phyloP scores from a whole-genome alignment of 306 rosid species.

The Prunus fruticosa region DNA sequence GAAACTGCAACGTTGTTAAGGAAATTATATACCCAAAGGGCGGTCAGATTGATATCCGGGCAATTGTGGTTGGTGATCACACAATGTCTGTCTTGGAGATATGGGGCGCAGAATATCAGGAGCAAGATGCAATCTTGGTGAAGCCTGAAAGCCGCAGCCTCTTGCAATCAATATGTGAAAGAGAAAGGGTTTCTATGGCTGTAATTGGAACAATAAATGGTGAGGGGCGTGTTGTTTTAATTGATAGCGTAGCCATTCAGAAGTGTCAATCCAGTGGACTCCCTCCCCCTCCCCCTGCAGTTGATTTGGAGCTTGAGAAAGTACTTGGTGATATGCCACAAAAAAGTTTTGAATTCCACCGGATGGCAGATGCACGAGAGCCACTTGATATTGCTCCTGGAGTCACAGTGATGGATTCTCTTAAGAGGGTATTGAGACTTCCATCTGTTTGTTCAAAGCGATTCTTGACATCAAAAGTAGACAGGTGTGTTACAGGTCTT shows the following conservation, averaged over 20 bases:
- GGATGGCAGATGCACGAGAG: conserved; percentile 50
- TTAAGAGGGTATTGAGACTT: conserved; percentile 77
- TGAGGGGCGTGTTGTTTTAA: conserved; percentile 64
- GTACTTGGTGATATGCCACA: conserved; percentile 95
- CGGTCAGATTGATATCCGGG: conserved; percentile 70
- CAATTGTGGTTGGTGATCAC: conserved; percentile 81
- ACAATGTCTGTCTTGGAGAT: conserved; percentile 93
- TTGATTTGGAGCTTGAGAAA: conserved; percentile 84
- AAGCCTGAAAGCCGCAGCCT: conserved; percentile 68
- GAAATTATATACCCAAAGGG: conserved; percentile 83
- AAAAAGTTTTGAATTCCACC: conserved; percentile 59
- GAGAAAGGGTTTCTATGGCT: conserved; percentile 90
- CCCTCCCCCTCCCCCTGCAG: conserved; percentile 72
- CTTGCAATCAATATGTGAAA: conserved; percentile 63
- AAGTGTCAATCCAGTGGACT: conserved; percentile 47
- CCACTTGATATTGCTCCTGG: conserved; percentile 84
- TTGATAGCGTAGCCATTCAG: conserved; percentile 62
- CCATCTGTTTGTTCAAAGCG: conserved; percentile 85
- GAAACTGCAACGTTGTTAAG: conserved; percentile 90
- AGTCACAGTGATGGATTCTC: conserved; percentile 51
- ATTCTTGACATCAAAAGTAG: conserved; percentile 73
- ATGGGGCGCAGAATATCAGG: conserved; percentile 97
- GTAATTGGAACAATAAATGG: conserved; percentile 83
- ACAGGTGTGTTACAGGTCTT: conserved; percentile 84
- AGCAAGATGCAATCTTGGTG: conserved; percentile 88